phyloP scores from a whole-genome alignment of 2,329 filamentous ascomycete species.

The Pseudogymnoascus pannorum region DNA sequence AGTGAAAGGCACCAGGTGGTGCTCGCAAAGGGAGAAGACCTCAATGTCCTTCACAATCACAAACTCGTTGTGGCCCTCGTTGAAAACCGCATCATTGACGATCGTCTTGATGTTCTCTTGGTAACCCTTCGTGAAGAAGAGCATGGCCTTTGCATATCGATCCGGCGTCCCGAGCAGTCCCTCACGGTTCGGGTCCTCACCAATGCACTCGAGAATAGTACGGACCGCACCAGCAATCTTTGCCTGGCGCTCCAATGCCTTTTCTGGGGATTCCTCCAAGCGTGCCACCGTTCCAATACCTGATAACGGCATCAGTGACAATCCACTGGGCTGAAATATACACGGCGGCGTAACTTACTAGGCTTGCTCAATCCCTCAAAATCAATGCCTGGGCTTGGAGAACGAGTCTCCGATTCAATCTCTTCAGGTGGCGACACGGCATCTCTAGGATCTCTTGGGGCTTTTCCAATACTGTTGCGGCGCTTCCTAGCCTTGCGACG shows the following conservation, averaged over 20 bases:
- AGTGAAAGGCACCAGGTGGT: constrained; percentile 92
- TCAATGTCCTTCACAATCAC: constrained; percentile 98
- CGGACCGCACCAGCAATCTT: constrained; percentile 56
- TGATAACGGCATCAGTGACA: constrained; percentile 27
- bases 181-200: constrained; percentile 59
- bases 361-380: constrained; percentile 55
- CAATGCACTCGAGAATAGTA: constrained; percentile 61
- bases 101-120: constrained; percentile 89
- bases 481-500: constrained; percentile 32
- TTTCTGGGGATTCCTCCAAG: constrained; percentile 47
- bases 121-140: constrained; percentile 95
- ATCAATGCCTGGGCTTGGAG: constrained; percentile 52
- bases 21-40: constrained; percentile 89
- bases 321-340: background rate
- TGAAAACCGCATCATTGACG: constrained; percentile 89
- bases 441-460: constrained; percentile 54
- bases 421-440: constrained; percentile 29
- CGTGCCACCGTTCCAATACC: constrained; percentile 58
- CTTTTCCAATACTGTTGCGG: constrained; percentile 50
- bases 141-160: constrained; percentile 89
- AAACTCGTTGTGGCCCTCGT: constrained; percentile 94
- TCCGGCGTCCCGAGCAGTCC: constrained; percentile 64
- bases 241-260: constrained; percentile 44
- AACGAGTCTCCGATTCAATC: constrained; percentile 31
- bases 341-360: constrained; percentile 33